Base-by-base conservation (phyloP, 805 yeast species). In the Peterozyma toletana region DNA sequence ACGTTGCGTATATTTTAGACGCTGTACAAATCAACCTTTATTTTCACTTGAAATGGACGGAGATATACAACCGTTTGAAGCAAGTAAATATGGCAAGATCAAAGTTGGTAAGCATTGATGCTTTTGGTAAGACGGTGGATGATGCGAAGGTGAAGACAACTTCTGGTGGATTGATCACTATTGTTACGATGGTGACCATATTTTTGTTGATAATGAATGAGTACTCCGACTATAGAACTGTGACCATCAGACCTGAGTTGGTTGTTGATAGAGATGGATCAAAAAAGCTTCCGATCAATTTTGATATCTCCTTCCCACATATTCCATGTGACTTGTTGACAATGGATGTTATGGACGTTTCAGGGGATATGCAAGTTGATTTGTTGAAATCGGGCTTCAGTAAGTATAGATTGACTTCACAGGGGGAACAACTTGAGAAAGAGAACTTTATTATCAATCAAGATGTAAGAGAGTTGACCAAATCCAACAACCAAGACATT, bases 101-200 rank as follows among this genome's bases (percentile, higher is more conserved):
- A 11, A 52, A 56, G 48, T 62, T 80, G 50, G 58, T 86, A 40
- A 77, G 82, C 37, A 67, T 86, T 47, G 98, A 90, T 63, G 95
- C 91, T n/a, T 90, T 91, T 59, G 77, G 95, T 29, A 91, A 90
- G 64, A 86, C 97, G 5, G 90, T 87, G 33, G 98, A 91, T 57
- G 99, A 93, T 60, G 95, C 95, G 9, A 76, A 86, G 41, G 78
- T 93, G 48, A 80, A 85, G 49, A 93, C 99, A 3, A 74, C 91
- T 5, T 73, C 91, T 9, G 99, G 99, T 42, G 99, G 96, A 2
- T 54, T 88, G 27, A 86, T 93, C 55, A 88, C 98, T 2, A 55
- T 93, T 36, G 65, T 77, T 2, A 84, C 96, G 55, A 55, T 78
- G 2, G 41, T 78, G 5, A 68, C 85, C 2, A 80, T 87, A 14